Base-by-base conservation (phyloP, 495 filamentous ascomycete species). In the Xylaria palmicola region DNA sequence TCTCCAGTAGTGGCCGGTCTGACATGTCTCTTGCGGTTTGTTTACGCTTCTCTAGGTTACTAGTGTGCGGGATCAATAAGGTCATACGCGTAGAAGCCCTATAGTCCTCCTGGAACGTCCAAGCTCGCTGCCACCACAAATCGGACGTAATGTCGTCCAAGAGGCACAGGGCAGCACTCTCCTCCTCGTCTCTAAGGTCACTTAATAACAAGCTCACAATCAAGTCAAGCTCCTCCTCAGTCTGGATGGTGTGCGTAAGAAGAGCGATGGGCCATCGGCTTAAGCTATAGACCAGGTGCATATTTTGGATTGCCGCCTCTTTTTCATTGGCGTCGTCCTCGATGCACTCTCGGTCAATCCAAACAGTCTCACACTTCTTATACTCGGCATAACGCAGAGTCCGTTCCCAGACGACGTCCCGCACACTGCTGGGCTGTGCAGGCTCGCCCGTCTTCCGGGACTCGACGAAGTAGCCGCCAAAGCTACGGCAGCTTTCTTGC, bases 301-400 rank as follows among this genome's bases (percentile, higher is more conserved):
- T 77, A 27, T 65, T 70, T 51, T 77, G 74, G 19, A 79, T 76
- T 15, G 61, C 72, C 6, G 60, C 55, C 51, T 73, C 69, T 39
- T 77, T 67, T 32, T 74, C 72, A 6, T 45, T 57, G 51, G 54
- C 59, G 27, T 76, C 62, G 8, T 70, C 62, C 50, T 78, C 64
- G 44, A 79, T 68, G 54, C 75, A 77, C 56, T 79, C 74, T 47
- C 69, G 69, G 54, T 79, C 76, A 51, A 78, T 76, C 75, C 76
- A 79, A n/a, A 79, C 63, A 13, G 65, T 56, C 12, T 67, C 52
- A 62, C 69, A 72, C 20, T 36, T 58, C 22, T 69, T 60, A 29
- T 64, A 48, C 10, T 64, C 50, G 40, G 69, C 64, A 52, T 65
- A 72, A 26, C 59, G 62, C 30, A 72, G 61, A 26, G 60, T 65